Percentiles rank a stretch among this genome's conserved stretches.
phyloP scores from a whole-genome alignment of 495 filamentous ascomycete species.

The Sporormia fimetaria region DNA sequence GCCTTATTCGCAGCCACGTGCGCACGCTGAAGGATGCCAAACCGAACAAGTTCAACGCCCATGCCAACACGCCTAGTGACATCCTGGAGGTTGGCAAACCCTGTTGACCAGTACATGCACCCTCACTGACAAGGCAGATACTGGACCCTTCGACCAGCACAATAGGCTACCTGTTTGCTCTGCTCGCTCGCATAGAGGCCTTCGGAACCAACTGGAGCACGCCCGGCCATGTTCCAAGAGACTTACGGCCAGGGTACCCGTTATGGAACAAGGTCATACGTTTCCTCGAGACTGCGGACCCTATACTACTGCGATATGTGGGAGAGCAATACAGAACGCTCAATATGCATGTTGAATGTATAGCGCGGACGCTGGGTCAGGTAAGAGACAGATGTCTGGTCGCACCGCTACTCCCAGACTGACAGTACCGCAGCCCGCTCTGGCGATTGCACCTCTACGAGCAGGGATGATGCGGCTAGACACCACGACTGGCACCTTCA shows the following conservation, averaged over 20 bases:
- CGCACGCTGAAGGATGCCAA: conserved; percentile 10
- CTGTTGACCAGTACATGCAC: no score
- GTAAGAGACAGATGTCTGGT: conserved; percentile 28
- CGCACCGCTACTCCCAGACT: not conserved
- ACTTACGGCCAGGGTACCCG: conserved; percentile 12
- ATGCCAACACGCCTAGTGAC: not conserved
- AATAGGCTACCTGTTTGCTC: conserved; percentile 28
- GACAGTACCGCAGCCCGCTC: conserved; percentile 38
- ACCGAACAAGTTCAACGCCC: no score
- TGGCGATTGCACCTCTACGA: conserved; percentile 49
- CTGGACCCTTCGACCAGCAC: conserved; percentile 30
- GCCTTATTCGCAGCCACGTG: conserved; percentile 14
- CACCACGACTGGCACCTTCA: conserved; percentile 57
- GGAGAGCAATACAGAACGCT: conserved; percentile 44
- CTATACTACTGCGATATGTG: conserved; percentile 48
- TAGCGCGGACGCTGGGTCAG: conserved; percentile 35
- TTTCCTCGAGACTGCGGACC: conserved; percentile 46
- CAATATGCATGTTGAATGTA: conserved; percentile 37
- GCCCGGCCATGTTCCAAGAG: conserved; percentile 19
- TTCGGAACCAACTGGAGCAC: conserved; percentile 8
- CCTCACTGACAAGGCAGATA: conserved; percentile 17
- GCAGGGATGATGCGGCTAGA: conserved; percentile 63
- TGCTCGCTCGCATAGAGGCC: conserved; percentile 20
- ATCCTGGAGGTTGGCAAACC: conserved; percentile 5
- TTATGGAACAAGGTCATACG: conserved; percentile 40